phyloP scores from a whole-genome alignment of 192 early-diverging fungal genomes.

The Coemansia sp. region DNA sequence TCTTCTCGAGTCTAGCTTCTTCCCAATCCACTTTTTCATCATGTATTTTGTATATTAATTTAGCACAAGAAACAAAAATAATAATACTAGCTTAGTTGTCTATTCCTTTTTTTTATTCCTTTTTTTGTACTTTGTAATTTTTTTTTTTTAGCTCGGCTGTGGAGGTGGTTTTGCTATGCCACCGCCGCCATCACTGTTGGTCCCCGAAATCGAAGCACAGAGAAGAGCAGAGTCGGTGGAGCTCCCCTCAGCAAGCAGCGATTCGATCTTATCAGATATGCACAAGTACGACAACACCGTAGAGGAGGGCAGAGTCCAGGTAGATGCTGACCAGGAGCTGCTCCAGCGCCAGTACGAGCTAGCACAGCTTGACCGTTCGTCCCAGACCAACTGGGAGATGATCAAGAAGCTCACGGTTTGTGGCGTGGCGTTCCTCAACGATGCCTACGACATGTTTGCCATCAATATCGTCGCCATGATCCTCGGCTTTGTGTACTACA shows the following conservation, averaged over 20 bases:
- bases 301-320: not conserved
- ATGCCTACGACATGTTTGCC: constrained; percentile 94
- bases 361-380: constrained; percentile 57
- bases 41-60: not conserved
- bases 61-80: not conserved
- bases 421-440: constrained; percentile 87
- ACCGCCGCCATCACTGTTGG: constrained; percentile 5
- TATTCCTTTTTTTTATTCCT: not conserved
- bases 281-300: constrained; percentile 1
- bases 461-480: constrained; percentile 89
- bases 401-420: constrained; percentile 70
- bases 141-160: not conserved
- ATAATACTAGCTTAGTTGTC: no score
- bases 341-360: constrained; percentile 34
- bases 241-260: not conserved
- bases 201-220: constrained; percentile 20
- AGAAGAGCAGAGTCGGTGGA: not conserved
- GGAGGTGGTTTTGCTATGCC: not conserved
- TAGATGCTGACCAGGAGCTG: constrained; percentile 20
- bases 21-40: not conserved
- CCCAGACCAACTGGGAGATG: constrained; percentile 66
- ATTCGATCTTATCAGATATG: not conserved
- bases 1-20: not conserved
- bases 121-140: constrained; percentile 1
- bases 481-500: constrained; percentile 69